Evolutionary conservation across 192 early-diverging fungal species (phyloP).

Genomic region (Backusella westeae): DNA sequence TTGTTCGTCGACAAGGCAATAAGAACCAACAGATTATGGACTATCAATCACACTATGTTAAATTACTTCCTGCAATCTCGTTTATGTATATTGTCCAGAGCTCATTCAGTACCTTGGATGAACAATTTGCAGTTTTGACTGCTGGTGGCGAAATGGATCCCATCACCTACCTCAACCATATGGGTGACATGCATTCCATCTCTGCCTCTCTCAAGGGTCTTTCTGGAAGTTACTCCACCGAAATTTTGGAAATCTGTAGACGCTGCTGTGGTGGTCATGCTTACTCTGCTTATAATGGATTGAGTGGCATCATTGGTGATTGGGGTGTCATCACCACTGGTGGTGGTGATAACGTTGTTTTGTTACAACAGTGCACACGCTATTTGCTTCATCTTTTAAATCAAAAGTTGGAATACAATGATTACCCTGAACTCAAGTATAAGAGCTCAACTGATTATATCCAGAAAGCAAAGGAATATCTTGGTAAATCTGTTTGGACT

Average conservation of each 20-base stretch:
- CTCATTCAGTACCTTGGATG: slow-evolving; percentile 2
- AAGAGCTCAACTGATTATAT: slow-evolving; percentile 20
- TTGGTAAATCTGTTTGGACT: slow-evolving; percentile 12
- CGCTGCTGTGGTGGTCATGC: slow-evolving; percentile 64
- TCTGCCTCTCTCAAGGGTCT: slow-evolving; percentile 56
- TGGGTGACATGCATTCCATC: slow-evolving; percentile 56
- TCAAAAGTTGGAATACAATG: slow-evolving; percentile 25
- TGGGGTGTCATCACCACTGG: slow-evolving; percentile 64
- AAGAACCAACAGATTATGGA: slow-evolving; percentile 66
- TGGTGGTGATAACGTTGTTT: slow-evolving; percentile 48
- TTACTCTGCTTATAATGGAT: slow-evolving; percentile 65
- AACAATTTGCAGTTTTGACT: slow-evolving; percentile 34
- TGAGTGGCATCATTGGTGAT: slow-evolving; percentile 55
- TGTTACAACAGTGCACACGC: slow-evolving; percentile 50
- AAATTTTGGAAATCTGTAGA: slow-evolving; percentile 49
- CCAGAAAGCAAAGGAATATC: slow-evolving; percentile 10
- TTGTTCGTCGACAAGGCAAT: slow-evolving; percentile 57
- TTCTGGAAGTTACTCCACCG: slow-evolving; percentile 48
- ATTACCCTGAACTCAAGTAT: slow-evolving; percentile 24
- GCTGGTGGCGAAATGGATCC: slow-evolving; percentile 47
- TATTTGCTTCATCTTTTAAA: slow-evolving; percentile 37
- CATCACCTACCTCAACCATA: slow-evolving; percentile 41
- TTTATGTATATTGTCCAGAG: slow-evolving; percentile 42
- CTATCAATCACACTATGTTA: slow-evolving; percentile 62
- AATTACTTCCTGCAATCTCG: slow-evolving; percentile 54